Evolutionary conservation across 345 rosid species (phyloP).

Genomic region (Durio zibethinus): DNA sequence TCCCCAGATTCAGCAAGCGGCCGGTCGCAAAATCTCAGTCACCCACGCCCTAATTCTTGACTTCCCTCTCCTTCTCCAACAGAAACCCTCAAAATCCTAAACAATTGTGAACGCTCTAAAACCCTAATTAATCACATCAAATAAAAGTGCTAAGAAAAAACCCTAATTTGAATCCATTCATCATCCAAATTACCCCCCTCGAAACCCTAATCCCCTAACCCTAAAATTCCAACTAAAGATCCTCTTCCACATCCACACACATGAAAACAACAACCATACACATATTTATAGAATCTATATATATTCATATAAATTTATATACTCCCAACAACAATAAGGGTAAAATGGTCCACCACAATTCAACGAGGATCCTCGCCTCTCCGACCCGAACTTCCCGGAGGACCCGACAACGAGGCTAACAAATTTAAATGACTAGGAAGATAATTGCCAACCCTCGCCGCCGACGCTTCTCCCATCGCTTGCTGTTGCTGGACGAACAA

Average conservation of each 20-base stretch:
- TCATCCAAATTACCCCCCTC: constrained; percentile 11
- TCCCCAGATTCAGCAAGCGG: neutral
- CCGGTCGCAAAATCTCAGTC: neutral
- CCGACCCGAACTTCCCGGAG: constrained; percentile 57
- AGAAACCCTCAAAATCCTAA: constrained; percentile 19
- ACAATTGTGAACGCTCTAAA: constrained; percentile 28
- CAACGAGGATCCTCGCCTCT: constrained; percentile 65
- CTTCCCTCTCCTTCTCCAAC: constrained; percentile 15
- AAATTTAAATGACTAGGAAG: constrained; percentile 84
- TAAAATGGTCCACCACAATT: constrained; percentile 17
- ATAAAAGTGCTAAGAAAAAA: constrained; percentile 25
- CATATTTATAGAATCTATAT: constrained; percentile 22
- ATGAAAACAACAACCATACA: constrained; percentile 23
- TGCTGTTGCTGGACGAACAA: constrained; percentile 67
- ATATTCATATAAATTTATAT: constrained; percentile 23
- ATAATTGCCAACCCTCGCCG: constrained; percentile 78
- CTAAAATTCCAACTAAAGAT: constrained; percentile 33
- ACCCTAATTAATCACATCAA: constrained; percentile 34
- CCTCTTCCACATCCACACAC: constrained; percentile 41
- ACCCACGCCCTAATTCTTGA: constrained; percentile 13
- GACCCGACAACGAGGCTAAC: constrained; percentile 78
- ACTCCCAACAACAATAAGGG: constrained; percentile 1
- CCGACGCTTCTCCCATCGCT: constrained; percentile 93
- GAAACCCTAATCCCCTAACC: constrained; percentile 34
- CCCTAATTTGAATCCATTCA: constrained; percentile 30